Evolutionary conservation across 192 early-diverging fungal species (phyloP), one percentile per base, ranked within the genome.

Genomic region (Funneliformis geosporum): DNA sequence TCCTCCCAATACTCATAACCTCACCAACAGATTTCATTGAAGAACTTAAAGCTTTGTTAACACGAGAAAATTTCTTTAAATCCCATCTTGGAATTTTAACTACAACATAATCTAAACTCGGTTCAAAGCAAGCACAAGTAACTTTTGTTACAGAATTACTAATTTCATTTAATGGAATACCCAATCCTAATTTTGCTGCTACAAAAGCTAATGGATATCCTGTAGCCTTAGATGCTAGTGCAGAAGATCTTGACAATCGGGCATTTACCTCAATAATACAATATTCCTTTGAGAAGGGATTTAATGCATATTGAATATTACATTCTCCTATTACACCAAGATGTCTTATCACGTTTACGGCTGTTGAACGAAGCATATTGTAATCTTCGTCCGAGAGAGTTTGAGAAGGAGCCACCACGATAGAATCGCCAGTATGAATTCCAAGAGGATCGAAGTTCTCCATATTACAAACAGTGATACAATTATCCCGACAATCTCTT

Each of bases 401-500:
- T 88, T 98, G 96, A 75, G 91, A 93, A 27, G 97, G 97, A 8
- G 97, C 97, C 33, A 99, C 96, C 11, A 99, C 97, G 71, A 99
- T 99, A n/a, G 96, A 97, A 84, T 99, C 97, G 76, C 97, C 97
- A 4, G 97, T 99, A 87, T 99, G 97, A 60, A 95, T 95, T 28
- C 98, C 96, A 46, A 99, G 92, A 28, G 98, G 98, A 80, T 99
- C 98, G 89, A 99, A 98, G 92, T 99, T 99, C 85, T 99, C 96
- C 96, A 98, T 99, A 89, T 99, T 99, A 86, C 98, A 99, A 55
- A 99, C 97, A 38, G 98, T 98, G 73, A 99, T 96, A 85, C 98
- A 99, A 88, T 99, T 99, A 86, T 99, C 91, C 67, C 92, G 90
- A 66, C 95, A 91, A 85, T 99, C 98, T 79, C 98, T 93, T 38